These are phyloP conservation scores for Myxozyma sirexii DNA, from an alignment of 805 yeast species.

Conservation along the genomic window DNA sequence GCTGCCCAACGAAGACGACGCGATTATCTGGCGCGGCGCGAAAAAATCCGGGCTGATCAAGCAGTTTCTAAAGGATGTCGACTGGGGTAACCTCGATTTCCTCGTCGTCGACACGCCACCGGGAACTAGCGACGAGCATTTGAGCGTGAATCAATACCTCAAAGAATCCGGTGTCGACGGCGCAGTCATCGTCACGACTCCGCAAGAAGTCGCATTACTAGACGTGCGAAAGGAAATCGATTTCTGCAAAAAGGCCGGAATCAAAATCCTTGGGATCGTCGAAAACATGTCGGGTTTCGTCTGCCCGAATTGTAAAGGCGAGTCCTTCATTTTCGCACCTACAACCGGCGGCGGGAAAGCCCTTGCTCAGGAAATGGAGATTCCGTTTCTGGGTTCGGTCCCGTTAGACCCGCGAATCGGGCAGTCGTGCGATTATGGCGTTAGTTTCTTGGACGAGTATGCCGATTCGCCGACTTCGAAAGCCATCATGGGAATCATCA, in stretches of 20 bases:
- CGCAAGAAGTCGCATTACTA: slow-evolving; percentile 93
- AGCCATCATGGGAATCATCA: slow-evolving; percentile 80
- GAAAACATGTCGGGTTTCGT: slow-evolving; percentile 99
- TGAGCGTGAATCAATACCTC: slow-evolving; percentile 83
- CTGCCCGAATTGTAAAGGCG: slow-evolving; percentile 90
- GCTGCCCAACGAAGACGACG: slow-evolving; percentile 22
- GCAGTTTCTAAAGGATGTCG: slow-evolving; percentile 90
- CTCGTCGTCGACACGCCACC: slow-evolving; percentile 96
- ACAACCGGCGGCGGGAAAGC: slow-evolving; percentile 96
- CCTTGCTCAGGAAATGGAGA: slow-evolving; percentile 73
- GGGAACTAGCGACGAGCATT: slow-evolving; percentile 96
- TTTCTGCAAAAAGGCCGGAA: slow-evolving; percentile 88
- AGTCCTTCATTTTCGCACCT: slow-evolving; percentile 86
- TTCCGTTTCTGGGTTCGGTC: slow-evolving; percentile 85
- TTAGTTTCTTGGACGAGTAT: slow-evolving; percentile 74
- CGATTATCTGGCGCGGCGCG: slow-evolving; percentile 92
- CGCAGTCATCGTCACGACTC: slow-evolving; percentile 91
- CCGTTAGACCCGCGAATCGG: slow-evolving; percentile 97
- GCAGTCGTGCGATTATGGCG: slow-evolving; percentile 82
- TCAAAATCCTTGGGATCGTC: slow-evolving; percentile 82
- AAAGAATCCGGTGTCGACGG: slow-evolving; percentile 93
- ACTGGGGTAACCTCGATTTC: slow-evolving; percentile 86
- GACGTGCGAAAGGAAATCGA: slow-evolving; percentile 97
- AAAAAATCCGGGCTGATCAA: slow-evolving; percentile 92
- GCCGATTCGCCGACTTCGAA: slow-evolving; percentile 93